A percentile compares a stretch with the other conserved stretches of the same genome.
Evolutionary conservation across 2,329 filamentous ascomycete species (phyloP).

Genomic region (Aspergillus transmontanensis): DNA sequence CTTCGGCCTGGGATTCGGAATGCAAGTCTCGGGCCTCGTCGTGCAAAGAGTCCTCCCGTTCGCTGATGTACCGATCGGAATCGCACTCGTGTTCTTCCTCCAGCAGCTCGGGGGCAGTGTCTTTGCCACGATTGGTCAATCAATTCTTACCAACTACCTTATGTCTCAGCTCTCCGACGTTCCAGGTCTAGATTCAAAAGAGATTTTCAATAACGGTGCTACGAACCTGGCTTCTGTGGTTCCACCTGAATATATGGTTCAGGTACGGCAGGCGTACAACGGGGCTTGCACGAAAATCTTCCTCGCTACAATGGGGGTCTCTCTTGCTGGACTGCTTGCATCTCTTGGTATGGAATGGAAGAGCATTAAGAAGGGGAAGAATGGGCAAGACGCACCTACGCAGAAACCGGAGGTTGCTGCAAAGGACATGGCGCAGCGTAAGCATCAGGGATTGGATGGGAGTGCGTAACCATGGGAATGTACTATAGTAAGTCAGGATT

Average conservation of each 20-base stretch:
- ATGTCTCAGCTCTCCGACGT: not conserved
- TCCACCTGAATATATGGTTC: not conserved
- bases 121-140: not conserved
- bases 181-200: not conserved
- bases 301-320: not conserved
- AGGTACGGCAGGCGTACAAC: not conserved
- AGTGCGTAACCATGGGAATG: no score
- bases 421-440: not conserved
- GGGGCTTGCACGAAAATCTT: not conserved
- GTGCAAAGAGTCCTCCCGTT: not conserved
- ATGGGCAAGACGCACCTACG: not conserved
- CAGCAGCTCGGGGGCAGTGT: constrained; percentile 1
- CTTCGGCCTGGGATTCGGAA: not conserved
- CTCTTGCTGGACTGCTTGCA: not conserved
- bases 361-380: not conserved
- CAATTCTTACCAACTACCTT: not conserved
- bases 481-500: no score
- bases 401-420: not conserved
- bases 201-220: not conserved
- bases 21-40: not conserved
- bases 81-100: not conserved
- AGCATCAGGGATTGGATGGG: not conserved
- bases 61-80: not conserved
- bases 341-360: constrained; percentile 6
- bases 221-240: not conserved